A percentile compares a stretch with the other conserved stretches of the same genome.
phyloP scores from a whole-genome alignment of 768 basidiomycete species.

The Rhizopogon sp. region DNA sequence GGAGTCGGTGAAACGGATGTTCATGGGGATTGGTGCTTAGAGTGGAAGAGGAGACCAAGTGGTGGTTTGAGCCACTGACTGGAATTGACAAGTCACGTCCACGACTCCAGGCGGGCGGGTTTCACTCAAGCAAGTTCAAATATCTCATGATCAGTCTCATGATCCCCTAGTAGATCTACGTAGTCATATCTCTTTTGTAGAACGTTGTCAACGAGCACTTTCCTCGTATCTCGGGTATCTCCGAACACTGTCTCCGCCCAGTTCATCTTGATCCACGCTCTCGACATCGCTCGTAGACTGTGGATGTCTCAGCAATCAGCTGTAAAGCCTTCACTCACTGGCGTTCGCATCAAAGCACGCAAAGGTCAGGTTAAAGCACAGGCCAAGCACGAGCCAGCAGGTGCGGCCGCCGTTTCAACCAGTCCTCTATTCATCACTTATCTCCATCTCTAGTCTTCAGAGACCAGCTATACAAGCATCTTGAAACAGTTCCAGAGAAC shows the following conservation, averaged over 20 bases:
- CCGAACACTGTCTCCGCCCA: slow-evolving; percentile 7
- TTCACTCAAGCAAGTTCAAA: too few species aligned
- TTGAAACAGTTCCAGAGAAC: slow-evolving; percentile 72
- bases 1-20: slow-evolving; percentile 44
- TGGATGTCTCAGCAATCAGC: slow-evolving; percentile 92
- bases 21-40: background rate
- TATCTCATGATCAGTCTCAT: too few species aligned
- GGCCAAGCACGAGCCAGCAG: slow-evolving; percentile 87
- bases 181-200: too few species aligned
- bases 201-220: too few species aligned
- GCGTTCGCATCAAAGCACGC: slow-evolving; percentile 90
- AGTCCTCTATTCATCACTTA: slow-evolving; percentile 4
- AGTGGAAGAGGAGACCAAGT: too few species aligned
- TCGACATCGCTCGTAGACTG: slow-evolving; percentile 41
- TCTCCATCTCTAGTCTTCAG: slow-evolving; percentile 62
- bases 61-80: too few species aligned
- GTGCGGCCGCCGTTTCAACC: slow-evolving; percentile 27
- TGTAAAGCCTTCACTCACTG: slow-evolving; percentile 87
- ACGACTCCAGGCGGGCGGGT: too few species aligned
- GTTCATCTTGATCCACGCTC: slow-evolving; percentile 16
- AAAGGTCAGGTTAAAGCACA: slow-evolving; percentile 90
- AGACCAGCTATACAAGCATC: slow-evolving; percentile 88
- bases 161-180: too few species aligned
- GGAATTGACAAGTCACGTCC: too few species aligned
- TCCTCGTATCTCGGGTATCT: slow-evolving; percentile 16